Conservation (phyloP, 345 rosid species). For the Isatis tinctoria region DNA sequence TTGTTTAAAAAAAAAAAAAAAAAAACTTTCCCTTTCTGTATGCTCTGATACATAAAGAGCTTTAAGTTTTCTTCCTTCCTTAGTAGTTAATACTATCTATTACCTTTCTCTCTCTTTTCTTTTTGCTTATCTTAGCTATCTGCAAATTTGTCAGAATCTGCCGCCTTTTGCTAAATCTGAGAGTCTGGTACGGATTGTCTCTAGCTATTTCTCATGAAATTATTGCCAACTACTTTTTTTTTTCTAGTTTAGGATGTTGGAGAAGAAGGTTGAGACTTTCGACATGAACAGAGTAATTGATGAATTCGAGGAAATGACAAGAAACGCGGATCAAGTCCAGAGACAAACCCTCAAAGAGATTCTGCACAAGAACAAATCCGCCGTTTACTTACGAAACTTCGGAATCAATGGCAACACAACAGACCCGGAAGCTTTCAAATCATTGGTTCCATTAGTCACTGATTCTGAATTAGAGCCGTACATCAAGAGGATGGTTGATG, state of each 20-base stretch:
- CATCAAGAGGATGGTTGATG: conserved; percentile 64
- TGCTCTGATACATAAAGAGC: conserved; percentile 2
- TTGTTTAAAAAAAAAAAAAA: no score
- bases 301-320: conserved; percentile 68
- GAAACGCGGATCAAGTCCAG: conserved; percentile 66
- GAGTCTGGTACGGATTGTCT: background rate
- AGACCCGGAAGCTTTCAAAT: conserved; percentile 69
- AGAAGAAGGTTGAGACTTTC: conserved; percentile 45
- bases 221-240: background rate
- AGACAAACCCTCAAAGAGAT: conserved; percentile 65
- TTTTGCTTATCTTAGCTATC: background rate
- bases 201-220: background rate
- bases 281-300: conserved; percentile 52
- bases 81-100: no score
- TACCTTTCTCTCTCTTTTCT: background rate
- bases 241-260: conserved; percentile 43
- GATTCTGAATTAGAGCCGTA: conserved; percentile 72
- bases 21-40: conserved; percentile 25
- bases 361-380: conserved; percentile 62
- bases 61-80: background rate
- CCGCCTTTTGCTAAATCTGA: background rate
- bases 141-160: conserved; percentile 27
- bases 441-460: conserved; percentile 66
- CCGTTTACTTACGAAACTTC: conserved; percentile 59
- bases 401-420: conserved; percentile 64